Percentiles rank a stretch among this genome's conserved stretches.
phyloP scores from a whole-genome alignment of 2,329 filamentous ascomycete species.

The Pseudopyricularia javanii region DNA sequence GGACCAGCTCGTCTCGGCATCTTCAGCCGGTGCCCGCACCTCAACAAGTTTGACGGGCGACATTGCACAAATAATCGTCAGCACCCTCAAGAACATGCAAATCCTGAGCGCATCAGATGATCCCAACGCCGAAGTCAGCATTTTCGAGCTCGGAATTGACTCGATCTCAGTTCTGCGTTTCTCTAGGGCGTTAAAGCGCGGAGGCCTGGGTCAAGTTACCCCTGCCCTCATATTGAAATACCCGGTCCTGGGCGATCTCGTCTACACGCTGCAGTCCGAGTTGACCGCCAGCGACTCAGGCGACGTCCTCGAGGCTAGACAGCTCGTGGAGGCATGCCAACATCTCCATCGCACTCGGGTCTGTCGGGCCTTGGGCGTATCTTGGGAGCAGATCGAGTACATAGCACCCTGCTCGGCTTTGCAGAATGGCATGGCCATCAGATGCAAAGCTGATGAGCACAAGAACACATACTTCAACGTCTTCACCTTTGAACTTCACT shows the following conservation, averaged over 20 bases:
- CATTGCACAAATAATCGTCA: slow-evolving; percentile 32
- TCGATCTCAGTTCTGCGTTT: slow-evolving; percentile 74
- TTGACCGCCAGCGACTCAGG: slow-evolving; percentile 5
- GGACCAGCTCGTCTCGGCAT: slow-evolving; percentile 25
- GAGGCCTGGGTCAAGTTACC: slow-evolving; percentile 47
- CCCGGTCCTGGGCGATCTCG: slow-evolving; percentile 35
- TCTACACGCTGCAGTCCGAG: slow-evolving; percentile 18
- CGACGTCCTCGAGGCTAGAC: slow-evolving; percentile 35
- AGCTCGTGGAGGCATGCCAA: slow-evolving; percentile 49
- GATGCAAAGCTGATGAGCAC: slow-evolving; percentile 42
- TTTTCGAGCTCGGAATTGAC: slow-evolving; percentile 80
- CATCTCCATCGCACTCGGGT: slow-evolving; percentile 45
- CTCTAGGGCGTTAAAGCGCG: slow-evolving; percentile 47
- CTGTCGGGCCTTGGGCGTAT: slow-evolving; percentile 37
- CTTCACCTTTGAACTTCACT: slow-evolving; percentile 48
- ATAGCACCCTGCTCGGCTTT: slow-evolving; percentile 75
- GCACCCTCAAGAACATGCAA: slow-evolving; percentile 41
- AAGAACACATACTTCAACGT: slow-evolving; percentile 62
- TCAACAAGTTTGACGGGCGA: background rate
- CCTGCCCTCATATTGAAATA: slow-evolving; percentile 58
- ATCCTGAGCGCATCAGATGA: slow-evolving; percentile 24
- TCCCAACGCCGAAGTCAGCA: slow-evolving; percentile 45
- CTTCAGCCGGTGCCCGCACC: background rate
- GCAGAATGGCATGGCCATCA: slow-evolving; percentile 76
- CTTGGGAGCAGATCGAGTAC: slow-evolving; percentile 48